These are phyloP conservation scores for Fraxinus xanthoxyloides DNA, from an alignment of 305 asterid genomes.

Conservation along the genomic window DNA sequence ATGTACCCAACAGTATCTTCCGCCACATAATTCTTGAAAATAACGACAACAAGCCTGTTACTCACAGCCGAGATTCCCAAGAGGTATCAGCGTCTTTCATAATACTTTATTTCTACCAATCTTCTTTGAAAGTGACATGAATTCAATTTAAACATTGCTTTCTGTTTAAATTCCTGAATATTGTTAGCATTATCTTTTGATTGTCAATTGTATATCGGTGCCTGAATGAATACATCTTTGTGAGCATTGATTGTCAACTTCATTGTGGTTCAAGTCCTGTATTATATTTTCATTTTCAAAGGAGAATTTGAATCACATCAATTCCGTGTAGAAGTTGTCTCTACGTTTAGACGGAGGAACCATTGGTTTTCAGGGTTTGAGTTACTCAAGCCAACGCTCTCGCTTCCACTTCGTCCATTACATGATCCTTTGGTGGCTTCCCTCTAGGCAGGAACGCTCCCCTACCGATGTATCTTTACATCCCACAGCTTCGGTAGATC, in stretches of 20 bases:
- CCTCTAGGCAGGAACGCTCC: neutral
- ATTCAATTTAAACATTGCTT: neutral
- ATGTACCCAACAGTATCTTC: conserved; percentile 89
- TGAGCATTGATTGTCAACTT: neutral
- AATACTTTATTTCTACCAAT: neutral
- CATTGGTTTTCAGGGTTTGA: neutral
- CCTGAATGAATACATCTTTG: neutral
- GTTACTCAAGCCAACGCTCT: neutral
- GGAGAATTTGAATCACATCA: neutral
- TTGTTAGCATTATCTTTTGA: neutral
- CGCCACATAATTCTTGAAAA: conserved; percentile 92
- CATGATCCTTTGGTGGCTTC: neutral
- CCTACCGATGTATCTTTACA: neutral
- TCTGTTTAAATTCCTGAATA: neutral
- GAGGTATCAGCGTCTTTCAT: conserved; percentile 53
- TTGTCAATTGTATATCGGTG: neutral
- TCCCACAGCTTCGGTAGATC: neutral
- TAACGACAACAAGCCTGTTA: conserved; percentile 98
- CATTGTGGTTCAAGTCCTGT: neutral
- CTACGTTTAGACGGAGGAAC: neutral
- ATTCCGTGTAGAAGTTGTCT: neutral
- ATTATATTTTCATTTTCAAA: neutral
- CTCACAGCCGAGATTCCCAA: conserved; percentile 98
- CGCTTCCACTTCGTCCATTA: neutral
- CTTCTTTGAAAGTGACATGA: neutral